Evolutionary conservation across 2,329 filamentous ascomycete species (phyloP), one percentile per base, ranked within the genome.

Genomic region (Fusarium dimerum): DNA sequence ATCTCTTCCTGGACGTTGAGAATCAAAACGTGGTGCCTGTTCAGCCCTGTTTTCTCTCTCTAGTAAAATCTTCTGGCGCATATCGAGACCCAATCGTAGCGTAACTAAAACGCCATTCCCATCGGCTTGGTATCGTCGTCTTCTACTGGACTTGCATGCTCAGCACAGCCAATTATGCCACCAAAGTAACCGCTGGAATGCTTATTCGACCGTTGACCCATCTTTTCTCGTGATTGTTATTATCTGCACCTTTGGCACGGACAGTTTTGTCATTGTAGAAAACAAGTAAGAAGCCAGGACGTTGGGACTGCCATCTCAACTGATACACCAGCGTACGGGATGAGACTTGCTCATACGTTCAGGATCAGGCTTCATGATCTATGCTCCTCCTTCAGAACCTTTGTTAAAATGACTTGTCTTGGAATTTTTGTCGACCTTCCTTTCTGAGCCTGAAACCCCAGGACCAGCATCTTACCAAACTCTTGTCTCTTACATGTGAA

Each of bases 41-140:
- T 15, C 32, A 36, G 32, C 13, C 32, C 32, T 36, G 32, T 36
- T 36, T 36, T 36, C 10, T 50, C 12, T 44, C 39, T 45, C 29
- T 32, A 55, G 52, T 58, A 48, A 57, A 43, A 17, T 34, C 47
- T 38, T 20, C 13, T 32, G 46, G 58, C 46, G 57, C 47, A 59
- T 56, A 32, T 45, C 56, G 49, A 51, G 32, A 51, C 57, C 55
- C 52, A 59, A 59, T 59, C 42, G 48, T 40, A 20, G 40, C 48
- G 42, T 50, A 9, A 42, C 41, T 8, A 43, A 55, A 17, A 47
- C 49, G 52, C 47, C 45, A 59, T 47, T 47, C 49, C 44, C 36
- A 53, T 40, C 47, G 34, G 42, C 39, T 43, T 36, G 47, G 40
- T 43, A 40, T 34, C n/a, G 46, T 40, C 45, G 40, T 3, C 26